phyloP scores from a whole-genome alignment of 495 filamentous ascomycete genomes.

The Lasiosphaeria hispida region DNA sequence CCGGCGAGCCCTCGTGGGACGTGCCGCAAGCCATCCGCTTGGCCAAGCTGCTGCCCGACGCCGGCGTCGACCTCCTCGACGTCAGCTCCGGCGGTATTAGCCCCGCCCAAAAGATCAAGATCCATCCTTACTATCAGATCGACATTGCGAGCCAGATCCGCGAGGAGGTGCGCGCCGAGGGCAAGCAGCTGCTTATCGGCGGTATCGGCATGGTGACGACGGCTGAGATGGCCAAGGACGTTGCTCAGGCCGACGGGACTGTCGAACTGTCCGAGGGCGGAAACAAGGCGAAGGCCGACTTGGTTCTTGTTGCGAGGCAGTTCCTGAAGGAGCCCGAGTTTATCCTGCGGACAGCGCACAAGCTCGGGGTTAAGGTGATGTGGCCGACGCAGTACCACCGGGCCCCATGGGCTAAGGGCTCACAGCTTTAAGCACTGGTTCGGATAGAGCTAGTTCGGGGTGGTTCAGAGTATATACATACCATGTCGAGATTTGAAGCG shows the following conservation, averaged over 20 bases:
- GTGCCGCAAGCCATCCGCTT: slow-evolving; percentile 58
- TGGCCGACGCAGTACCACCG: slow-evolving; percentile 54
- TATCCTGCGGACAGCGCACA: slow-evolving; percentile 57
- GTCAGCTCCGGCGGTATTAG: slow-evolving; percentile 64
- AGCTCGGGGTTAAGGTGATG: slow-evolving; percentile 56
- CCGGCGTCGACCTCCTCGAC: slow-evolving; percentile 70
- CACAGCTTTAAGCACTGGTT: no score
- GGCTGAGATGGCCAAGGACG: slow-evolving; percentile 55
- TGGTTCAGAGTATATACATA: no score
- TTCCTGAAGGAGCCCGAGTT: slow-evolving; percentile 68
- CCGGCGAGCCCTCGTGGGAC: slow-evolving; percentile 58
- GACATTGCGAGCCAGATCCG: slow-evolving; percentile 61
- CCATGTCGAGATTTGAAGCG: no score
- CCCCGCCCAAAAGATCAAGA: slow-evolving; percentile 56
- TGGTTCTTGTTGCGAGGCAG: slow-evolving; percentile 62
- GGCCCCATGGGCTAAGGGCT: background rate
- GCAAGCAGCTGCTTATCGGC: slow-evolving; percentile 59
- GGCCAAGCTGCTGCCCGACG: slow-evolving; percentile 58
- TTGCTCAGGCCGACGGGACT: slow-evolving; percentile 50
- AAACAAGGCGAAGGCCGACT: slow-evolving; percentile 54
- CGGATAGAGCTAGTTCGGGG: no score
- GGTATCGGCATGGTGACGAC: slow-evolving; percentile 72
- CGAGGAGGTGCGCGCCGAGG: slow-evolving; percentile 52
- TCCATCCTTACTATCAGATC: slow-evolving; percentile 59
- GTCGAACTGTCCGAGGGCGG: slow-evolving; percentile 33